Percentiles rank a stretch among this genome's conserved stretches.
Conservation (phyloP, 352 stramenopile species). For the Globisporangium camurandrum region DNA sequence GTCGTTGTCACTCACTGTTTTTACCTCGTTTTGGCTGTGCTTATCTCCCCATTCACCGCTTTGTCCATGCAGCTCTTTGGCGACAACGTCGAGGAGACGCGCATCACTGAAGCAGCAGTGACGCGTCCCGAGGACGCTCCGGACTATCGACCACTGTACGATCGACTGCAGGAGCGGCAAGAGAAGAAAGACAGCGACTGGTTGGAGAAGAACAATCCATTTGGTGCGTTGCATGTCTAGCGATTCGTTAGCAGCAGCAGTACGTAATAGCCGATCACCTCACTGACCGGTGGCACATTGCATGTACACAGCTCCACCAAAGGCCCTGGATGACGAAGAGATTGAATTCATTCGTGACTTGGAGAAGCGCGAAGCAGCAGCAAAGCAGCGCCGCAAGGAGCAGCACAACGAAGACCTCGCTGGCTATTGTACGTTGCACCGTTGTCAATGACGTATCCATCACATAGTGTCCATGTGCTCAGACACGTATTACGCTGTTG, state of each 20-base stretch:
- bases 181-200: slow-evolving; percentile 81
- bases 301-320: slow-evolving; percentile 47
- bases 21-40: no score
- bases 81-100: slow-evolving; percentile 80
- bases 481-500: no score
- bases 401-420: slow-evolving; percentile 73
- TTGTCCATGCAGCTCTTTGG: slow-evolving; percentile 61
- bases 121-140: slow-evolving; percentile 26
- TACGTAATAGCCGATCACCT: no score
- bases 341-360: slow-evolving; percentile 75
- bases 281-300: not conserved
- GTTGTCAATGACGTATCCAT: no score
- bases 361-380: slow-evolving; percentile 43
- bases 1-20: no score
- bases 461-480: no score
- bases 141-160: slow-evolving; percentile 71
- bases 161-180: slow-evolving; percentile 70
- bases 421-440: slow-evolving; percentile 48
- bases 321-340: slow-evolving; percentile 82
- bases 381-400: slow-evolving; percentile 37
- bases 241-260: no score
- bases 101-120: slow-evolving; percentile 58
- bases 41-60: not conserved
- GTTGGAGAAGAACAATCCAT: slow-evolving; percentile 87
- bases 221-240: no score